Base-by-base conservation (phyloP, 2,329 filamentous ascomycete species). In the Hypoxylon sp. region DNA sequence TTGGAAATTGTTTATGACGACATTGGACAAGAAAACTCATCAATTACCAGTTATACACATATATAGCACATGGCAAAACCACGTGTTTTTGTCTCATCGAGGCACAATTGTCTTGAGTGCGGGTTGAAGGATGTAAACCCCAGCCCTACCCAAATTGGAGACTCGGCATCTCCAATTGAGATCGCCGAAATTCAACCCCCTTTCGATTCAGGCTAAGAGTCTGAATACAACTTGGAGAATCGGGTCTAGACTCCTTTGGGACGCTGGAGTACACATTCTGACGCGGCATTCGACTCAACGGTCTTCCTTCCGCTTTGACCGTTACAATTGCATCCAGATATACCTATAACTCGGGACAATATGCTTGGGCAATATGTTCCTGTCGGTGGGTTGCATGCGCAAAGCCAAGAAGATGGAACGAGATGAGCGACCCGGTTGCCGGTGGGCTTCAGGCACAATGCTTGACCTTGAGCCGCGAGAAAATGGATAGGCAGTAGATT, bases 201-300 rank as follows among this genome's bases (percentile, higher is more conserved):
- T 62, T 64, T 54, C 29, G 19, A 55, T 57, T 61, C 37, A 54
- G 59, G 50, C 63, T 63, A 47, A 60, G 58, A 42, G 4, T n/a
- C 5, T 14, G 22, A 26, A 26, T 50, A 19, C 39, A 37, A 67
- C 33, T 39, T 57, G 5, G 39, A n/a, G 29, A 22, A 22, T 42
- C 26, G 24, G 33, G 17, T 54, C 35, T 59, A 59, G 42, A 24
- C 66, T 63, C 14, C 2, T 61, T 65, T 57, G 11, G 52, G 61
- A 50, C 22, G 33, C 62, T 61, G 61, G 62, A 42, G 62, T 59
- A 33, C 22, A 47, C 54, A 54, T 44, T 65, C 29, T 37, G 44
- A 52, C 22, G 31, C 56, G 39, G 48, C 29, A 55, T 58, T 35
- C 53, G 55, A 42, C 50, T 63, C 62, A 57, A 55, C 57, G 17